Evolutionary conservation across 768 basidiomycete genomes (phyloP).

Genomic region (Rhizopogon vulgaris): DNA sequence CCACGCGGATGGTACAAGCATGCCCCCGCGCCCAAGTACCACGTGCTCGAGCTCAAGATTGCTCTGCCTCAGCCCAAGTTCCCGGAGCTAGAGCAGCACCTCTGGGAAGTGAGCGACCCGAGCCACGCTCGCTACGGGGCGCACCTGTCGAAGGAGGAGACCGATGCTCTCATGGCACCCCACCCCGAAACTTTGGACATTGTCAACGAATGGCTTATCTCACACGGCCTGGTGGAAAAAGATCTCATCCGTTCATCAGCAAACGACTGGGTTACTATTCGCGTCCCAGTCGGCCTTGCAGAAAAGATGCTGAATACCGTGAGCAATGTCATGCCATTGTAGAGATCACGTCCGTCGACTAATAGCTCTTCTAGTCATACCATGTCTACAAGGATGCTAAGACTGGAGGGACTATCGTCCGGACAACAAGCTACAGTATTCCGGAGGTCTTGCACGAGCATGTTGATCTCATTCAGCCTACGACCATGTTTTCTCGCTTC

Average conservation of each 20-base stretch:
- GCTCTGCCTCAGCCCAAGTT: constrained; percentile 52
- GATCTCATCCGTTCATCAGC: constrained; percentile 53
- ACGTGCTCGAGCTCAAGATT: constrained; percentile 50
- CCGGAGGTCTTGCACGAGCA: constrained; percentile 53
- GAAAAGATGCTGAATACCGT: constrained; percentile 73
- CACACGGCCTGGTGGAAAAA: constrained; percentile 45
- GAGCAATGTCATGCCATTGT: constrained; percentile 9
- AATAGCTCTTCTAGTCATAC: too few relatives aligned
- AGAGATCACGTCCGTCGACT: too few relatives aligned
- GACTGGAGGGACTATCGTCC: constrained; percentile 49
- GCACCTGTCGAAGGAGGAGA: constrained; percentile 59
- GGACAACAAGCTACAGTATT: constrained; percentile 66
- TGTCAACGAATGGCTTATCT: constrained; percentile 58
- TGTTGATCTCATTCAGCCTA: constrained; percentile 66
- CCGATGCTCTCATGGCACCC: constrained; percentile 57
- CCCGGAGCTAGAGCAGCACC: constrained; percentile 39
- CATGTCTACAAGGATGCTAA: constrained; percentile 51
- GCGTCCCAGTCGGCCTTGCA: constrained; percentile 49
- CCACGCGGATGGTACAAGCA: constrained; percentile 47
- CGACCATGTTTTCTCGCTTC: constrained; percentile 56
- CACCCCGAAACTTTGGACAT: constrained; percentile 42
- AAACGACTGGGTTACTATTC: constrained; percentile 63
- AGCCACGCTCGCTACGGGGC: constrained; percentile 47
- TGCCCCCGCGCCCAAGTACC: constrained; percentile 36
- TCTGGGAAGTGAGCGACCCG: constrained; percentile 57